These are phyloP conservation scores for Fusarium chlamydosporum DNA, from an alignment of 2,329 filamentous ascomycete genomes.

Conservation along the genomic window DNA sequence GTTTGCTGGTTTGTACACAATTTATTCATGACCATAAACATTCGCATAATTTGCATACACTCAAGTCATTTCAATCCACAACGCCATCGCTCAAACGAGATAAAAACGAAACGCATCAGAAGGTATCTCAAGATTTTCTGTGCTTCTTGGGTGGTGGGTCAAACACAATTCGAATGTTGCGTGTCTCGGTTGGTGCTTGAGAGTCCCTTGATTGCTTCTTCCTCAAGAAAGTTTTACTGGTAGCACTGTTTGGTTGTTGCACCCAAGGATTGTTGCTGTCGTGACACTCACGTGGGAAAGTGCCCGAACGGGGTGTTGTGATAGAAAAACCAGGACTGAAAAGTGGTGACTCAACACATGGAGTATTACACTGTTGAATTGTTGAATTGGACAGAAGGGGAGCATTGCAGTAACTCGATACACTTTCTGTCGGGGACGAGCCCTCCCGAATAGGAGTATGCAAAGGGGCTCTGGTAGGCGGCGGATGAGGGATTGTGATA, in stretches of 20 bases:
- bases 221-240: constrained; percentile 34
- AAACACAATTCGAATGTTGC: constrained; percentile 58
- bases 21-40: neutral
- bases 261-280: constrained; percentile 42
- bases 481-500: constrained; percentile 40
- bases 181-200: constrained; percentile 56
- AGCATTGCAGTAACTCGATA: constrained; percentile 54
- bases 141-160: constrained; percentile 55
- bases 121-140: constrained; percentile 5
- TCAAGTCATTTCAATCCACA: neutral
- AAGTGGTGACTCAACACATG: constrained; percentile 39
- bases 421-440: constrained; percentile 53
- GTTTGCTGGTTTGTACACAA: neutral
- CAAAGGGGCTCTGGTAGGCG: constrained; percentile 35
- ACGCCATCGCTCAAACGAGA: constrained; percentile 21
- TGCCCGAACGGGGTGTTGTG: constrained; percentile 38
- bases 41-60: neutral
- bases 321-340: constrained; percentile 46
- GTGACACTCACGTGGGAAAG: constrained; percentile 25
- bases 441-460: constrained; percentile 40
- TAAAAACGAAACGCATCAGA: neutral
- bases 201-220: constrained; percentile 45
- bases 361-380: constrained; percentile 52
- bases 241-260: constrained; percentile 21
- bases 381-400: constrained; percentile 54